These are phyloP conservation scores for Aspergillus clavatus DNA, from an alignment of 2,329 filamentous ascomycete species.

Conservation along the genomic window DNA sequence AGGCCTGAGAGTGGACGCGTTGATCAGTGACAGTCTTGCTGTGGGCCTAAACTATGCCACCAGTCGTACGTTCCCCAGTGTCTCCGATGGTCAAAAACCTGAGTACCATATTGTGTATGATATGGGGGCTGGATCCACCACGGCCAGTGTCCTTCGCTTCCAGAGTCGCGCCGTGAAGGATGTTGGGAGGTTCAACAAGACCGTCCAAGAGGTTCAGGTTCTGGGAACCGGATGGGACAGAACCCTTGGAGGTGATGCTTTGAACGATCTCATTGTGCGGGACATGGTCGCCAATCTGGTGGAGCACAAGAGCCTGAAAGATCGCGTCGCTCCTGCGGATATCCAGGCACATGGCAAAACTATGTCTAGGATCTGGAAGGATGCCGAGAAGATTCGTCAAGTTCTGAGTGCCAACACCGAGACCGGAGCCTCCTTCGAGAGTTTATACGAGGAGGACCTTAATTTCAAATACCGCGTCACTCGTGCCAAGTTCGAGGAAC, in stretches of 20 bases:
- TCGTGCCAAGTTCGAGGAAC: slow-evolving; percentile 73
- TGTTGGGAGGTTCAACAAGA: slow-evolving; percentile 90
- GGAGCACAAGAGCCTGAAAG: slow-evolving; percentile 55
- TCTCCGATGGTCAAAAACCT: slow-evolving; percentile 76
- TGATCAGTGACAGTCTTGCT: slow-evolving; percentile 85
- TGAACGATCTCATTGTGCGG: slow-evolving; percentile 83
- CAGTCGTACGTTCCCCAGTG: slow-evolving; percentile 77
- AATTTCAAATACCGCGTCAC: slow-evolving; percentile 90
- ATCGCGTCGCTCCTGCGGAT: slow-evolving; percentile 33
- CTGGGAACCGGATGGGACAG: slow-evolving; percentile 83
- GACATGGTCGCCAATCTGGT: slow-evolving; percentile 81
- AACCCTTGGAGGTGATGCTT: slow-evolving; percentile 79
- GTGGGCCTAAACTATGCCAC: slow-evolving; percentile 96
- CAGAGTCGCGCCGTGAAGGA: slow-evolving; percentile 88
- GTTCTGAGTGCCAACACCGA: slow-evolving; percentile 90
- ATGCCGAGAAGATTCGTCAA: slow-evolving; percentile 80
- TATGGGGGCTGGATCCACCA: slow-evolving; percentile 94
- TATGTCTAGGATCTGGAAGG: slow-evolving; percentile 86
- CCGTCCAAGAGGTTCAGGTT: slow-evolving; percentile 88
- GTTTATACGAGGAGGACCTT: slow-evolving; percentile 76
- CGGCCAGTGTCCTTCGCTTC: slow-evolving; percentile 83
- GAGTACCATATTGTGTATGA: slow-evolving; percentile 94
- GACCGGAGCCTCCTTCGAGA: slow-evolving; percentile 75
- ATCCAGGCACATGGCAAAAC: slow-evolving; percentile 72
- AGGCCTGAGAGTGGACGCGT: slow-evolving; percentile 75